A percentile compares a stretch with the other conserved stretches of the same genome.
Conservation (phyloP, 2,329 filamentous ascomycete species). For the Drechslerella dactyloides region DNA sequence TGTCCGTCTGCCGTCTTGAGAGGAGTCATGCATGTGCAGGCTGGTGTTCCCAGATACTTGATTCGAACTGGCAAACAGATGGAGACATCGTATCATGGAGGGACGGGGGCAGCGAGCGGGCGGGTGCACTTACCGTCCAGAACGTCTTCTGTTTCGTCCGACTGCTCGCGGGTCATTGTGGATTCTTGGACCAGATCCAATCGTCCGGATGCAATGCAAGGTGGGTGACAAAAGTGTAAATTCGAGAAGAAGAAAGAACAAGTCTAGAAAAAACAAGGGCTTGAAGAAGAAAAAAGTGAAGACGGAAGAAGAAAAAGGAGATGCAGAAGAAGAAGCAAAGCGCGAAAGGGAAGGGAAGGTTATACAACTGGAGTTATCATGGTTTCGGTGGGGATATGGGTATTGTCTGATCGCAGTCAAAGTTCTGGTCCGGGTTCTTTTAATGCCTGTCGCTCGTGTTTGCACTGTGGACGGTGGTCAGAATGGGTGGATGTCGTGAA, state of each 20-base stretch:
- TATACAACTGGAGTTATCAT: constrained; percentile 37
- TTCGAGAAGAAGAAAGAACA: constrained; percentile 3
- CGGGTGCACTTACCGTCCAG: constrained; percentile 37
- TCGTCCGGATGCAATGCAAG: neutral
- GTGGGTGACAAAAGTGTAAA: constrained; percentile 2
- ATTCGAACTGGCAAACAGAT: constrained; percentile 18
- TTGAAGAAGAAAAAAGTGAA: constrained; percentile 10
- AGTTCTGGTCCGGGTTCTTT: neutral
- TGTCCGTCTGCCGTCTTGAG: neutral
- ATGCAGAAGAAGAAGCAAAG: neutral
- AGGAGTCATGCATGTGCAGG: constrained; percentile 21
- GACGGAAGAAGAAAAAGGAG: neutral
- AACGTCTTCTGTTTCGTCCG: constrained; percentile 31
- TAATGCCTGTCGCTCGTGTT: constrained; percentile 6
- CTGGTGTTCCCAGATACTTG: constrained; percentile 6
- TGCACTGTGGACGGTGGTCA: neutral
- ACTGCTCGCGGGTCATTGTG: constrained; percentile 42
- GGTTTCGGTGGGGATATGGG: constrained; percentile 17
- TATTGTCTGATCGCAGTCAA: constrained; percentile 3
- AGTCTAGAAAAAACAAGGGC: constrained; percentile 2
- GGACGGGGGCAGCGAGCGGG: neutral
- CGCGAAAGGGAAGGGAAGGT: constrained; percentile 25
- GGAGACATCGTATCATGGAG: constrained; percentile 3
- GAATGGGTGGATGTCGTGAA: constrained; percentile 1
- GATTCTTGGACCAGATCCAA: constrained; percentile 2